Percentiles rank a stretch among this genome's conserved stretches.
These are phyloP conservation scores for Magnaporthales sp. DNA, from an alignment of 2,329 filamentous ascomycete species.

Conservation along the genomic window DNA sequence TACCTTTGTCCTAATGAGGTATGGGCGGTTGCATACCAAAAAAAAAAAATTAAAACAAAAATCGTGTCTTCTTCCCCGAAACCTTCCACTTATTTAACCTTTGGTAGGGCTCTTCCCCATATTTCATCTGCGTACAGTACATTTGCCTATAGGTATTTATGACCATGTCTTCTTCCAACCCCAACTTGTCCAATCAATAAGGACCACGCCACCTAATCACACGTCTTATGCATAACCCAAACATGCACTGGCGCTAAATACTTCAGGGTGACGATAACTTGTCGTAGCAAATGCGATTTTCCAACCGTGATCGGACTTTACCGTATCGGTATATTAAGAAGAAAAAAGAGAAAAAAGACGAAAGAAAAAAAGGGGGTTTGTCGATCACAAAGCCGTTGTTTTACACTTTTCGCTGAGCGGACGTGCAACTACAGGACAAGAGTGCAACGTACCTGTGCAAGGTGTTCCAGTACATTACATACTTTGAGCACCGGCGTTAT, in stretches of 20 bases:
- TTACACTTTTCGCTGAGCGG: too few species aligned
- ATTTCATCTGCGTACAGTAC: not conserved
- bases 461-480: too few species aligned
- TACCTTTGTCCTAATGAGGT: not conserved
- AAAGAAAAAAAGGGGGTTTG: not conserved
- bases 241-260: not conserved
- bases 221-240: not conserved
- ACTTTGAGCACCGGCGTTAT: too few species aligned
- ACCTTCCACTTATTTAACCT: not conserved
- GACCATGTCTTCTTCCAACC: not conserved
- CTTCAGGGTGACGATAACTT: too few species aligned
- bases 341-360: conserved; percentile 2
- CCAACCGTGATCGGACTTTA: not conserved
- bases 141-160: not conserved
- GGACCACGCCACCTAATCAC: not conserved
- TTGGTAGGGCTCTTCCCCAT: not conserved
- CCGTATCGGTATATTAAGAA: not conserved
- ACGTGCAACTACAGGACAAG: too few species aligned
- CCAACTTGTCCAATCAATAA: not conserved
- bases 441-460: too few species aligned
- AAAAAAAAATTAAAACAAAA: not conserved
- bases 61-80: not conserved
- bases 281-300: too few species aligned
- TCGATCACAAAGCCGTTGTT: too few species aligned
- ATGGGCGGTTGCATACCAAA: not conserved